A percentile compares a stretch with the other conserved stretches of the same genome.
These are phyloP conservation scores for peach (Prunus persica) DNA, from an alignment of 306 rosid species.

Conservation along the genomic window DNA sequence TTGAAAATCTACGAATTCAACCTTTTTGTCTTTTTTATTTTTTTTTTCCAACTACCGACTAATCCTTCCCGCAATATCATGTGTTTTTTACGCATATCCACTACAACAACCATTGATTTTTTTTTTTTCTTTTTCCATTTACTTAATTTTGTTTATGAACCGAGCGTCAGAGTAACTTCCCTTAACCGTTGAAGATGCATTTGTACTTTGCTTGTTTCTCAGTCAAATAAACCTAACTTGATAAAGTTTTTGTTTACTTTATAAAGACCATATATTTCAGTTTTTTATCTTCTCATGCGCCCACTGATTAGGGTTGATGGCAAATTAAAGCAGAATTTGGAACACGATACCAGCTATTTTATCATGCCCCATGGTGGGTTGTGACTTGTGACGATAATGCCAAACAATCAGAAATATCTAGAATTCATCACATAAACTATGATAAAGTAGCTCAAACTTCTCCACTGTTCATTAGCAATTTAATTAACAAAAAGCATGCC, in stretches of 20 bases:
- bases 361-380: conserved; percentile 1
- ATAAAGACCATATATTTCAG: neutral
- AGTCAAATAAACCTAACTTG: no score
- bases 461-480: neutral
- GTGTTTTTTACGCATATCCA: neutral
- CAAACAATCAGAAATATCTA: neutral
- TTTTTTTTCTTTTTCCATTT: neutral
- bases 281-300: neutral
- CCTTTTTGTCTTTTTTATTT: conserved; percentile 24
- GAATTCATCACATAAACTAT: neutral
- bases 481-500: neutral
- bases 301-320: neutral
- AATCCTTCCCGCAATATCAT: neutral
- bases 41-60: neutral
- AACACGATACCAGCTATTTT: neutral
- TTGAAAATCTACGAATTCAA: neutral
- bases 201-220: no score
- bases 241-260: no score
- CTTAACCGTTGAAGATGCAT: no score
- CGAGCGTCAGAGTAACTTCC: accelerated
- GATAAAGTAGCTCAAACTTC: neutral
- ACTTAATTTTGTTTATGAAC: neutral
- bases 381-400: neutral
- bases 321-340: neutral
- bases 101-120: no score